Evolutionary conservation across 2,329 filamentous ascomycete species (phyloP).

Genomic region (Epichloe uncinata): DNA sequence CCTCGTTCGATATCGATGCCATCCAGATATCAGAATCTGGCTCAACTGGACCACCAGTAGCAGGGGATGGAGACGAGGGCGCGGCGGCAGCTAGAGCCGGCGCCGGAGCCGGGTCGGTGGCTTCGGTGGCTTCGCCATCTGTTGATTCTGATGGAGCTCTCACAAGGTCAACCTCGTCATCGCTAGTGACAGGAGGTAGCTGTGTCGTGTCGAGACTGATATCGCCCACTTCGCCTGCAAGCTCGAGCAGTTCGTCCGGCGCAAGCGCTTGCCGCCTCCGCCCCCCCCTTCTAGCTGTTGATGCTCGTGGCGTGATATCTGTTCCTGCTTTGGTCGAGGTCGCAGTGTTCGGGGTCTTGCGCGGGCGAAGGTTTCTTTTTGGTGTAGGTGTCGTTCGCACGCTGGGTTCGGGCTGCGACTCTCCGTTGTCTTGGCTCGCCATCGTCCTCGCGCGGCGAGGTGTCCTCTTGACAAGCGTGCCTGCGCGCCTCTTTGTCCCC

Average conservation of each 20-base stretch:
- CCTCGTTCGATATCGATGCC: constrained; percentile 25
- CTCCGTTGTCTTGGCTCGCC: constrained; percentile 16
- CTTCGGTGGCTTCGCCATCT: not conserved
- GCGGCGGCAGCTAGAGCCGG: not conserved
- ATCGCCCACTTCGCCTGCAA: constrained; percentile 11
- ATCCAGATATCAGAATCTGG: constrained; percentile 34
- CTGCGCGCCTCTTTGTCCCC: constrained; percentile 30
- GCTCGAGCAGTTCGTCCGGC: constrained; percentile 15
- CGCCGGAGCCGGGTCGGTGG: not conserved
- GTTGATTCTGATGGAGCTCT: constrained; percentile 11
- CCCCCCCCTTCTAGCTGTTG: constrained; percentile 8
- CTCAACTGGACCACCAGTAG: constrained; percentile 7
- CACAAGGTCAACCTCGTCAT: constrained; percentile 19
- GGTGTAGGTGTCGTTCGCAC: constrained; percentile 20
- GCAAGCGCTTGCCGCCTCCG: constrained; percentile 13
- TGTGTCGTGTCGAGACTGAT: constrained; percentile 7
- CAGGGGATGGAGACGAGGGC: constrained; percentile 4
- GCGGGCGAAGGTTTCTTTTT: constrained; percentile 15
- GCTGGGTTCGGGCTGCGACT: constrained; percentile 9
- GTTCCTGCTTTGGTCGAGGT: constrained; percentile 12
- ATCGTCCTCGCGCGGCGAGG: constrained; percentile 21
- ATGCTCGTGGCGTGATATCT: constrained; percentile 7
- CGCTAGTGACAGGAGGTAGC: constrained; percentile 9
- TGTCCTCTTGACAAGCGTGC: constrained; percentile 28
- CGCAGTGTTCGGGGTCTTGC: constrained; percentile 13